phyloP scores from a whole-genome alignment of 176 grass and related monocot species.

The Miscanthus lutarioriparius region DNA sequence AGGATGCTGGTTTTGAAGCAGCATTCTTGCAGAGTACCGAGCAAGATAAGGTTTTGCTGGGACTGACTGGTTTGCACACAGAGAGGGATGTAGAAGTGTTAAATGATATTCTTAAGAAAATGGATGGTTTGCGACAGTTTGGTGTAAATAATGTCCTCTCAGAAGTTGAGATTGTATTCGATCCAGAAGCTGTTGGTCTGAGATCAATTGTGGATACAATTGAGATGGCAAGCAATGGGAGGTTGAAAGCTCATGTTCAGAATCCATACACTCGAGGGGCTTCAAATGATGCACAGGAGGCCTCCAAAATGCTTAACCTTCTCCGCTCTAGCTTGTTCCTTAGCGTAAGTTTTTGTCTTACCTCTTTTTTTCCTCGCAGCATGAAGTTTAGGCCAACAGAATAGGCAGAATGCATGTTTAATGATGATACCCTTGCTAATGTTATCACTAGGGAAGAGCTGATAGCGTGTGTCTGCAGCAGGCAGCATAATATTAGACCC shows the following conservation, averaged over 20 bases:
- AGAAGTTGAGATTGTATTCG: constrained; percentile 79
- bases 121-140: constrained; percentile 63
- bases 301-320: constrained; percentile 87
- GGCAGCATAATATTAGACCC: not conserved
- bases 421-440: not conserved
- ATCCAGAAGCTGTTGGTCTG: constrained; percentile 75
- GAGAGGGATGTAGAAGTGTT: constrained; percentile 56
- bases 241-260: constrained; percentile 63
- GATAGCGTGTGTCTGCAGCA: not conserved
- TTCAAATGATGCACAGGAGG: constrained; percentile 84
- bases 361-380: not conserved
- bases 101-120: constrained; percentile 59
- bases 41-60: constrained; percentile 77
- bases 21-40: constrained; percentile 85
- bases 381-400: not conserved
- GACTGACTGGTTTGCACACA: constrained; percentile 50
- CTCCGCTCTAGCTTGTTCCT: constrained; percentile 81
- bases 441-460: not conserved
- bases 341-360: constrained; percentile 67
- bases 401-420: constrained; percentile 7
- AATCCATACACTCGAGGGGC: constrained; percentile 78
- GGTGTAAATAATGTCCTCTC: constrained; percentile 49
- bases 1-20: constrained; percentile 98
- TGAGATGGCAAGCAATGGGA: constrained; percentile 65
- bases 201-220: constrained; percentile 83